Evolutionary conservation across 2,329 filamentous ascomycete genomes (phyloP).

Genomic region (Mycogone perniciosa): DNA sequence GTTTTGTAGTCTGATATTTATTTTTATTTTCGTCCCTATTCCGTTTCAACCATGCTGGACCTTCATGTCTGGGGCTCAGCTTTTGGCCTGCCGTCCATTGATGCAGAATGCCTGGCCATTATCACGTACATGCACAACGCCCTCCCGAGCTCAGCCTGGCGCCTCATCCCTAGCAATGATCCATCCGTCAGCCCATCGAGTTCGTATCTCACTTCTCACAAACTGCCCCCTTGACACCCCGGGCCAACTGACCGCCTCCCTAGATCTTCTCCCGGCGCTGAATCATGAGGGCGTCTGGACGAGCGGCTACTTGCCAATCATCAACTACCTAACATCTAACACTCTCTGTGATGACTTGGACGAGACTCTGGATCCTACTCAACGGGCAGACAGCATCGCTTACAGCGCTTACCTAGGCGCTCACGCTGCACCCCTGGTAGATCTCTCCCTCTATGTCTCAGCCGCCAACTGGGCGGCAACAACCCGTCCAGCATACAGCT

Average conservation of each 20-base stretch:
- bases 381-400: slow-evolving; percentile 43
- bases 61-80: slow-evolving; percentile 88
- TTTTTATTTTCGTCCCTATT: slow-evolving; percentile 8
- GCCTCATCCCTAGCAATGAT: slow-evolving; percentile 67
- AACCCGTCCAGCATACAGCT: slow-evolving; percentile 75
- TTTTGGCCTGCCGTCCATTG: slow-evolving; percentile 83
- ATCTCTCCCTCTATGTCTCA: slow-evolving; percentile 84
- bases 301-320: slow-evolving; percentile 56
- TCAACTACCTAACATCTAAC: slow-evolving; percentile 45
- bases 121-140: slow-evolving; percentile 68
- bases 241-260: slow-evolving; percentile 17
- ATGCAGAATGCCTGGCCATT: slow-evolving; percentile 80
- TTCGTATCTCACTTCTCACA: slow-evolving; percentile 36
- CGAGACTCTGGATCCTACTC: slow-evolving; percentile 30
- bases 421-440: slow-evolving; percentile 70
- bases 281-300: slow-evolving; percentile 46
- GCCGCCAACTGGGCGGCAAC: slow-evolving; percentile 75
- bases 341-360: slow-evolving; percentile 33
- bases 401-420: slow-evolving; percentile 65
- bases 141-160: slow-evolving; percentile 56
- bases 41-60: slow-evolving; percentile 40
- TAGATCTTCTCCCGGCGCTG: slow-evolving; percentile 52
- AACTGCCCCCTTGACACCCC: not conserved
- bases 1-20: not conserved
- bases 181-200: slow-evolving; percentile 63